Conservation (phyloP, 192 early-diverging fungal genomes). For the Neocallimastix lanati region DNA sequence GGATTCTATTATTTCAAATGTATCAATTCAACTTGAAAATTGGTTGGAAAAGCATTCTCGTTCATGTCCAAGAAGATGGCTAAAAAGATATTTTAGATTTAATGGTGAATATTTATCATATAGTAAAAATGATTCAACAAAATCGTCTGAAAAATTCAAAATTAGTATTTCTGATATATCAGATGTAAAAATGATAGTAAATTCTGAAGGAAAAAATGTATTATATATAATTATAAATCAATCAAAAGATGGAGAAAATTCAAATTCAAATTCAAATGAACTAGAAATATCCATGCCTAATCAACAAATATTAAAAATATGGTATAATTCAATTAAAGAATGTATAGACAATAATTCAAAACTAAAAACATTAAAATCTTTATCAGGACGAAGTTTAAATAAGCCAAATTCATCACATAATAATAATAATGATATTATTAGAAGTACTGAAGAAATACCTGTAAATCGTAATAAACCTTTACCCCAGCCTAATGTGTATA, state of each 20-base stretch:
- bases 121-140: neutral
- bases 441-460: neutral
- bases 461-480: neutral
- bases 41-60: neutral
- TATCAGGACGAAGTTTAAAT: neutral
- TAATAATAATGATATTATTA: neutral
- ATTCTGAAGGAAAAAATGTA: neutral
- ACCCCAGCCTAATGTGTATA: neutral
- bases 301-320: neutral
- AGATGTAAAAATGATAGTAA: neutral
- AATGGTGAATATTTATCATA: neutral
- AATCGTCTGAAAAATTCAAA: neutral
- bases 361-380: neutral
- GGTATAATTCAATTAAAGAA: neutral
- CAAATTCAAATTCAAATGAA: neutral
- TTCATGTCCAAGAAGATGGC: neutral
- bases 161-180: neutral
- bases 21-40: neutral
- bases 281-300: neutral
- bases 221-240: neutral
- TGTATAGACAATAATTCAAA: neutral
- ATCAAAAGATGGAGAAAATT: neutral
- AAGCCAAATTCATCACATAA: neutral
- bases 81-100: neutral
- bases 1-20: neutral